Base-by-base conservation (phyloP, 73 alveolate species). In the Tetrahymena malaccensis region DNA sequence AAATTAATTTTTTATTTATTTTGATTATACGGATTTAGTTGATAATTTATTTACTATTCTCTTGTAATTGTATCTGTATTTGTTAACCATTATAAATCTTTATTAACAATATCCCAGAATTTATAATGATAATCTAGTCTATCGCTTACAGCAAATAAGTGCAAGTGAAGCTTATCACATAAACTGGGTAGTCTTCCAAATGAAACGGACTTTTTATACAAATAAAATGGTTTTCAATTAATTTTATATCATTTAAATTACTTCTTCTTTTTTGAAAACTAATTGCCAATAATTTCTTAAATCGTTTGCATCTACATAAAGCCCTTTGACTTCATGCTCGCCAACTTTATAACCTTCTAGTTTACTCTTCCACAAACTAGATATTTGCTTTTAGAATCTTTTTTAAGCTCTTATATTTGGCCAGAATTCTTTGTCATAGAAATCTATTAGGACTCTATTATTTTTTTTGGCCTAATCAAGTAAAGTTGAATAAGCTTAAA, bases 121-220 rank as follows among this genome's bases (percentile, higher is more conserved):
- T 98, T 98, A 93, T 98, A 98, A 56, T 98, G 99, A 98, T 94
- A 98, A 43, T 98, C 96, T 96, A 98, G 98, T 94, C 98, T 99
- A 93, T 98, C 99, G 93, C 99, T 98, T 94, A 98, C 96, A 94
- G 98, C 98, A 89, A 98, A 96, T 43, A 98, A 85, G 84, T 96
- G 96, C 94, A 98, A 96, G 56, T 98, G 96, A 43, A 98, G 96
- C 85, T 97, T 96, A 97, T 98, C 99, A 96, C 99, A 98, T 22
- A 98, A 96, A 94, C 94, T 96, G 31, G 99, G 98, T 25, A 98
- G 55, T 95, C 55, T 95, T 55, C 94, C 93, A 31, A 34, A 70
- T 21, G 97, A 89, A 13, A 95, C 94, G n/a, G 25, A n/a, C 97
- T 95, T 43, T 43, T 10, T 70, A 4, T 19, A n/a, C 17, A n/a